Conservation (phyloP, 768 basidiomycete genomes). For the Leccinum incarnatum region DNA sequence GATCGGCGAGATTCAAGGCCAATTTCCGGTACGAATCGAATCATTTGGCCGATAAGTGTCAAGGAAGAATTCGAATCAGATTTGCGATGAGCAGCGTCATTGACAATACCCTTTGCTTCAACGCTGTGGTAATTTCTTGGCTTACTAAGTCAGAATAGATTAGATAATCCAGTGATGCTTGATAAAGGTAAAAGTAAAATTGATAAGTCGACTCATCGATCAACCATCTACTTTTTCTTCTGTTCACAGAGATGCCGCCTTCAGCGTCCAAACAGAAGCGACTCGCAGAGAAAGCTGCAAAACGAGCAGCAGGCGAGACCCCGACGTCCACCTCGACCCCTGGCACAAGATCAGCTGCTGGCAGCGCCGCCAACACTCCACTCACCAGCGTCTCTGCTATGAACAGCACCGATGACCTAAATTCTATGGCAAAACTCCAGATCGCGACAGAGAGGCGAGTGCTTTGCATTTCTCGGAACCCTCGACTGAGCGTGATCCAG, state of each 20-base stretch:
- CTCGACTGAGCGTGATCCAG: constrained; percentile 37
- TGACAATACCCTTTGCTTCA: not conserved
- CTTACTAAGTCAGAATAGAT: constrained; percentile 16
- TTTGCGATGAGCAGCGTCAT: not conserved
- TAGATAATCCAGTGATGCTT: constrained; percentile 26
- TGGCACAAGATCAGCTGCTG: constrained; percentile 56
- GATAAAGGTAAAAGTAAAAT: constrained; percentile 8
- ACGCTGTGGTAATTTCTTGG: not conserved
- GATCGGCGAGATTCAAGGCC: not conserved
- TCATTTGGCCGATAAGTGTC: not conserved
- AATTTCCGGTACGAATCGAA: not conserved
- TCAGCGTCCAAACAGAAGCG: constrained; percentile 90
- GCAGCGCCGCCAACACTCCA: constrained; percentile 70
- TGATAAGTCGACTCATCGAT: constrained; percentile 27
- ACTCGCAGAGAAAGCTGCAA: constrained; percentile 90
- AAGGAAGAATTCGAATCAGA: not conserved
- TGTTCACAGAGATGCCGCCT: constrained; percentile 53
- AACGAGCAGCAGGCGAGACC: constrained; percentile 56
- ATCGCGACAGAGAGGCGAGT: constrained; percentile 85
- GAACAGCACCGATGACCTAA: constrained; percentile 76
- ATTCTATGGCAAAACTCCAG: constrained; percentile 84
- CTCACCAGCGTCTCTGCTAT: constrained; percentile 80
- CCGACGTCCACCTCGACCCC: constrained; percentile 57
- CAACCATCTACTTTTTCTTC: constrained; percentile 13
- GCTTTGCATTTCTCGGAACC: too few species aligned